Evolutionary conservation across 2,329 filamentous ascomycete genomes (phyloP).

Genomic region (Colletotrichum euphorbiae): DNA sequence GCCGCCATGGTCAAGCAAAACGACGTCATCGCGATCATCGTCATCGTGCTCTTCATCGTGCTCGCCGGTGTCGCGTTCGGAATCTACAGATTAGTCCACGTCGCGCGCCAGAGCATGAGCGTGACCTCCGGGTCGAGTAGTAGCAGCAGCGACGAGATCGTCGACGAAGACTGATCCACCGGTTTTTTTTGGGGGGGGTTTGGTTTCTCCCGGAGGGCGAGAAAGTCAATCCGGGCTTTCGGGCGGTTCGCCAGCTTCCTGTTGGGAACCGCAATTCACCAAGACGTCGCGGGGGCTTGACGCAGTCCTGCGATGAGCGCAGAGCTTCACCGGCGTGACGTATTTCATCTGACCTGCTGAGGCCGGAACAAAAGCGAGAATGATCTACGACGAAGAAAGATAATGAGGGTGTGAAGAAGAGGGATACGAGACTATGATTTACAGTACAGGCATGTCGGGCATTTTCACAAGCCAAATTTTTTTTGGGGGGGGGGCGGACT

Average conservation of each 20-base stretch:
- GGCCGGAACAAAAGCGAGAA: not conserved
- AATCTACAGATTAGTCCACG: constrained; percentile 70
- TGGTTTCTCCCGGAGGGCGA: too few relatives aligned
- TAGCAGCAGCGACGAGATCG: constrained; percentile 45
- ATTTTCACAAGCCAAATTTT: constrained; percentile 26
- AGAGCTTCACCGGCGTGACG: too few relatives aligned
- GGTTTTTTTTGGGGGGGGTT: too few relatives aligned
- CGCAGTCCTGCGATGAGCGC: too few relatives aligned
- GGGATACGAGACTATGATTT: constrained; percentile 28
- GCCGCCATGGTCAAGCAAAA: constrained; percentile 70
- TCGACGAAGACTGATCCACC: constrained; percentile 42
- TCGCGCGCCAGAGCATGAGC: constrained; percentile 59
- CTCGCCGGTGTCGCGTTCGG: constrained; percentile 71
- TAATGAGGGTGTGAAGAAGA: constrained; percentile 22
- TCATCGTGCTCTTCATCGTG: constrained; percentile 74
- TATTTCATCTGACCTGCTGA: not conserved
- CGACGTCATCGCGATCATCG: constrained; percentile 76
- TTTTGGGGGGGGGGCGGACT: too few relatives aligned
- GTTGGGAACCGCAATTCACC: not conserved
- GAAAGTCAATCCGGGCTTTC: too few relatives aligned
- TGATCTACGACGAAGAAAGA: constrained; percentile 8
- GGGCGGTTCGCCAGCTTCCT: not conserved
- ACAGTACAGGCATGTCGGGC: constrained; percentile 10
- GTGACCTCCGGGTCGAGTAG: constrained; percentile 50
- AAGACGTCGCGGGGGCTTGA: too few relatives aligned